Evolutionary conservation across 345 rosid species (phyloP), one percentile per base, ranked within the genome.

Genomic region (Durio zibethinus): DNA sequence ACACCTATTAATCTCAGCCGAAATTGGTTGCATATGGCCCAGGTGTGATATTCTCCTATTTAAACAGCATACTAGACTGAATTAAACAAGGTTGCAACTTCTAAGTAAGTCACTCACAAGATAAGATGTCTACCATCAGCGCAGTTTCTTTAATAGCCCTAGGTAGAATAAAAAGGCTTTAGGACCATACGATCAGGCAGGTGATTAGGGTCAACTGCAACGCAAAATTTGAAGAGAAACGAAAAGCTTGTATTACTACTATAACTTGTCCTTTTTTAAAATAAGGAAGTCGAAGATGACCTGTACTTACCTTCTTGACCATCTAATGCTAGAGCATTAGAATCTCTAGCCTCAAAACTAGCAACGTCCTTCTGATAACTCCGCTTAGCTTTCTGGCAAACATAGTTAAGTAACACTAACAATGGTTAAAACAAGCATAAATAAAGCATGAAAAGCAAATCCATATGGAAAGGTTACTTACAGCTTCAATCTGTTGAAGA

Each of bases 311-410:
- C 82, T 48, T 86, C 86, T 68, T 91, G 80, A 68, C 85, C 88
- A 67, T 85, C 90, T 72, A 91, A 74, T n/a, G 84, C 87, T 76
- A 56, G 77, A 21, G 76, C 84, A 76, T 68, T 82, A 72, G 83
- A 77, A 70, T 91, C 86, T n/a, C 91, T 90, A 7, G 91, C 89
- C 79, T 90, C 85, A 82, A 89, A 76, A 78, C 73, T 87, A 29
- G 83, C 93, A 16, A 93, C 83, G 76, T 93, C 99, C 83, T 93
- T 92, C 87, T 96, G 99, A 84, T 96, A 96, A 87, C 97, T 90
- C 57, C 88, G 91, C 75, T 91, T 89, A 29, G 98, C 99, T 93
- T 93, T 96, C 99, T 96, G 88, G 81, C 43, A 87, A 1, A 75
- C 27, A 71, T 48, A 9, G 43, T 56, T 7, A 50, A 47, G 48